A percentile compares a stretch with the other conserved stretches of the same genome.
Conservation (phyloP, 768 basidiomycete species). For the Galerina marginata region DNA sequence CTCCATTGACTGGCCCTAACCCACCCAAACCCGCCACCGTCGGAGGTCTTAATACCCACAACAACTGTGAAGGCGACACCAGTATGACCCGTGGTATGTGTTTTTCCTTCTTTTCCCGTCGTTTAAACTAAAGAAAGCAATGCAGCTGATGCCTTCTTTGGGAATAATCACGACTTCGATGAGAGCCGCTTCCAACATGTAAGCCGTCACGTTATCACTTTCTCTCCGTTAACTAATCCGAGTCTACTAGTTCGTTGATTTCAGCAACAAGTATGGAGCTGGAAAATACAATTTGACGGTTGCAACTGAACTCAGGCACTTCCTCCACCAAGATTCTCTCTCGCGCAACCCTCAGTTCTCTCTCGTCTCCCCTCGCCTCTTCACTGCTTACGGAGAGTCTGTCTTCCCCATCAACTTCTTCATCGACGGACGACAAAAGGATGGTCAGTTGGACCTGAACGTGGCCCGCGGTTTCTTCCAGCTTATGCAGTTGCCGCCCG, state of each 20-base stretch:
- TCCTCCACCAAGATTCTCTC: constrained; percentile 29
- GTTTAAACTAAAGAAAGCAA: not conserved
- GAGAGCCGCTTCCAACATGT: constrained; percentile 27
- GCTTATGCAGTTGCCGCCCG: constrained; percentile 19
- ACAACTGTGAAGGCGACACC: constrained; percentile 24
- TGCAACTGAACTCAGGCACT: constrained; percentile 24
- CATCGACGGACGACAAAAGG: constrained; percentile 26
- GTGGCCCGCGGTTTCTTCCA: constrained; percentile 27
- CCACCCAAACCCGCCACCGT: constrained; percentile 26
- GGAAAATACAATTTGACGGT: constrained; percentile 29
- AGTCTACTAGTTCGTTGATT: constrained; percentile 17
- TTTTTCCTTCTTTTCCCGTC: not conserved
- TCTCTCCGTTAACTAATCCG: not conserved
- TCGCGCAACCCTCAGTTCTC: constrained; percentile 27
- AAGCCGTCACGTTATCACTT: not conserved
- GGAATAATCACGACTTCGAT: constrained; percentile 27
- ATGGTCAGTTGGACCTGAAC: constrained; percentile 21
- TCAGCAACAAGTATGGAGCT: constrained; percentile 25
- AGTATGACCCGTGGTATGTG: constrained; percentile 11
- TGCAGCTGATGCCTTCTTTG: constrained; percentile 21
- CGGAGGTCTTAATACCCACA: constrained; percentile 26
- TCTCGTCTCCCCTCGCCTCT: constrained; percentile 25
- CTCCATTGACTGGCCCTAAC: constrained; percentile 21
- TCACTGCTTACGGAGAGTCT: constrained; percentile 26
- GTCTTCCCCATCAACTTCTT: constrained; percentile 26